phyloP scores from a whole-genome alignment of 2,329 filamentous ascomycete species.

The Aspergillus eucalypticola region DNA sequence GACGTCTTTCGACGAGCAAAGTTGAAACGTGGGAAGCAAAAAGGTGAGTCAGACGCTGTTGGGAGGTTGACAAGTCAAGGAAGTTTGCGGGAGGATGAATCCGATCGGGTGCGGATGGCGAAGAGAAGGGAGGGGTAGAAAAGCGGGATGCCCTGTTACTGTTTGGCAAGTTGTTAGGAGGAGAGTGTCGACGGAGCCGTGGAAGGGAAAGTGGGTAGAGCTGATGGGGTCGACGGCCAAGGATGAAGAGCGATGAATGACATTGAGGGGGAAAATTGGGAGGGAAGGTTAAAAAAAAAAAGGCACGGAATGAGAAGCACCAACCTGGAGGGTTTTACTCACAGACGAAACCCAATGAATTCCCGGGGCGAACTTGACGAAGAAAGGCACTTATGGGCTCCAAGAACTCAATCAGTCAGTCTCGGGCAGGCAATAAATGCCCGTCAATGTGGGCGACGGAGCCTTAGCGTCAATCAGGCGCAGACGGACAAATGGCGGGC shows the following conservation, averaged over 20 bases:
- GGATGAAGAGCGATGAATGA: neutral
- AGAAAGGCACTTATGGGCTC: neutral
- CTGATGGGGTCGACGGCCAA: neutral
- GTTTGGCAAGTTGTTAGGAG: constrained; percentile 10
- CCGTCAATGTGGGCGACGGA: constrained; percentile 11
- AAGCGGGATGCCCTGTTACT: constrained; percentile 11
- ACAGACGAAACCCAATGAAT: constrained; percentile 6
- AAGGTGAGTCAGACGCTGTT: constrained; percentile 23
- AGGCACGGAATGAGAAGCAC: constrained; percentile 6
- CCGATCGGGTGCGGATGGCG: constrained; percentile 25
- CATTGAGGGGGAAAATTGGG: neutral
- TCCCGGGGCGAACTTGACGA: constrained; percentile 3
- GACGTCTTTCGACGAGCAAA: constrained; percentile 13
- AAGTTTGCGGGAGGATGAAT: constrained; percentile 36
- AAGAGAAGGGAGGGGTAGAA: constrained; percentile 13
- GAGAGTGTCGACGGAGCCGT: neutral
- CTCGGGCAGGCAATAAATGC: constrained; percentile 8
- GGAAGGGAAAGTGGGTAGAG: neutral
- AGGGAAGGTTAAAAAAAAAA: neutral
- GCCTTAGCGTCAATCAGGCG: constrained; percentile 17
- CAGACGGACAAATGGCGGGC: constrained; percentile 16
- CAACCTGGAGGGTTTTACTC: constrained; percentile 3
- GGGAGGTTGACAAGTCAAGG: constrained; percentile 38
- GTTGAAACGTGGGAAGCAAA: constrained; percentile 11
- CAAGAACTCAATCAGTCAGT: neutral